Evolutionary conservation across 2,329 filamentous ascomycete species (phyloP).

Genomic region (Trichoderma sp.): DNA sequence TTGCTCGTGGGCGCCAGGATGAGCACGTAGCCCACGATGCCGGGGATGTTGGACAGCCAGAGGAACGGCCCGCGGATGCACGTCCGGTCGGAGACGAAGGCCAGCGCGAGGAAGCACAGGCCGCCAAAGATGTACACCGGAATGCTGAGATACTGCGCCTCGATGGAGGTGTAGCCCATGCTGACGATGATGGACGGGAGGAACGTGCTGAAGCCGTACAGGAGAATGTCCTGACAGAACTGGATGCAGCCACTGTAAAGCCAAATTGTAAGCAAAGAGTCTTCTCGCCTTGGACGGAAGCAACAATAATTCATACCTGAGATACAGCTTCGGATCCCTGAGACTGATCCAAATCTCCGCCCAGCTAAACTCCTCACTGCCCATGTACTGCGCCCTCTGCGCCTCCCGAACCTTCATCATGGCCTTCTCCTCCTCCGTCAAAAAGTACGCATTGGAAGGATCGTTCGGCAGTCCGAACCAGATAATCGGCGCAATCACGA

Average conservation of each 20-base stretch:
- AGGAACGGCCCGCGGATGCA: constrained; percentile 49
- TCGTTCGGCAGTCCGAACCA: constrained; percentile 53
- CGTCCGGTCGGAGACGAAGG: constrained; percentile 51
- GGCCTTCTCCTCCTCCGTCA: constrained; percentile 50
- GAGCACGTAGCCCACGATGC: constrained; percentile 53
- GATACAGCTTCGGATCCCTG: constrained; percentile 54
- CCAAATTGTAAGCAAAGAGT: not conserved
- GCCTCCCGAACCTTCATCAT: constrained; percentile 53
- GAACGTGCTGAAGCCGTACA: constrained; percentile 62
- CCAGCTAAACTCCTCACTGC: constrained; percentile 53
- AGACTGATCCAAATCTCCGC: constrained; percentile 51
- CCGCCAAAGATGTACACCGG: constrained; percentile 58
- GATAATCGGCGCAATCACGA: constrained; percentile 47
- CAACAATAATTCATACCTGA: constrained; percentile 42
- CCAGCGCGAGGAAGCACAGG: constrained; percentile 48
- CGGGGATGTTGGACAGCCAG: constrained; percentile 56
- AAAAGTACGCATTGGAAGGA: constrained; percentile 51
- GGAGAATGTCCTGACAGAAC: constrained; percentile 55
- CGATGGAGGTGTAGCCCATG: constrained; percentile 54
- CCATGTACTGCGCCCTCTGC: constrained; percentile 52
- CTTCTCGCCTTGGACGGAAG: too few relatives aligned
- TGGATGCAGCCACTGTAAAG: constrained; percentile 45
- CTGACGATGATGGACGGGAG: constrained; percentile 57
- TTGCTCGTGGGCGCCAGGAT: constrained; percentile 52
- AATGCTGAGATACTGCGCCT: constrained; percentile 57